phyloP scores from a whole-genome alignment of 1,139 yeast species.

The Lodderomyces jiufengensis region DNA sequence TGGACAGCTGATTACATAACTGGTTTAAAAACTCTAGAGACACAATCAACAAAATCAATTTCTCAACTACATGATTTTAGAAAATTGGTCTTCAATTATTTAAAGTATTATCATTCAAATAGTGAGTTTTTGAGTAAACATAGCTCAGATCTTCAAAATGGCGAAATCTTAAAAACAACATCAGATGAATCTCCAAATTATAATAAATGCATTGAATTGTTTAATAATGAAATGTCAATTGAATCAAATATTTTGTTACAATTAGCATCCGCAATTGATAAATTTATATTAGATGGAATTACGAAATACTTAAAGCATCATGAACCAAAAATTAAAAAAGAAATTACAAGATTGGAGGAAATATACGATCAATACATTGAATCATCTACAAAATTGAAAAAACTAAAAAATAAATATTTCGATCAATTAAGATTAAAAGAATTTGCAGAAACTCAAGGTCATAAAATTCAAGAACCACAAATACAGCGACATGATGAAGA shows the following conservation, averaged over 20 bases:
- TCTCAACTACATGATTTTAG: slow-evolving; percentile 43
- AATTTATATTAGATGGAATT: slow-evolving; percentile 33
- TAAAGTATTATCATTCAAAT: slow-evolving; percentile 37
- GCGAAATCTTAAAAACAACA: slow-evolving; percentile 12
- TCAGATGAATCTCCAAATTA: slow-evolving; percentile 12
- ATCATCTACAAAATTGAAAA: slow-evolving; percentile 25
- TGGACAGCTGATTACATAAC: slow-evolving; percentile 45
- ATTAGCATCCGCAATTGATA: slow-evolving; percentile 36
- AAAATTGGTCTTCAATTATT: slow-evolving; percentile 35
- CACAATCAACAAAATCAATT: slow-evolving; percentile 32
- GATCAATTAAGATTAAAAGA: slow-evolving; percentile 33
- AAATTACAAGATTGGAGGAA: slow-evolving; percentile 24
- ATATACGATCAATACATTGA: slow-evolving; percentile 28
- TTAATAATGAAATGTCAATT: slow-evolving; percentile 14
- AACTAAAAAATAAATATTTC: slow-evolving; percentile 27
- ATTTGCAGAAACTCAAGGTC: slow-evolving; percentile 17
- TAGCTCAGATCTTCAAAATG: slow-evolving; percentile 24
- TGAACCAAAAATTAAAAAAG: slow-evolving; percentile 32
- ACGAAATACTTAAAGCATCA: slow-evolving; percentile 34
- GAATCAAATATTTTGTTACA: slow-evolving; percentile 26
- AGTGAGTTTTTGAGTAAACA: slow-evolving; percentile 32
- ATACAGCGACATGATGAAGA: slow-evolving; percentile 12
- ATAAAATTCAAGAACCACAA: not conserved
- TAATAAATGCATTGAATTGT: slow-evolving; percentile 13
- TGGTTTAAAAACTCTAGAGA: slow-evolving; percentile 31